Evolutionary conservation across 306 rosid species (phyloP).

Genomic region (Rosa multiflora): DNA sequence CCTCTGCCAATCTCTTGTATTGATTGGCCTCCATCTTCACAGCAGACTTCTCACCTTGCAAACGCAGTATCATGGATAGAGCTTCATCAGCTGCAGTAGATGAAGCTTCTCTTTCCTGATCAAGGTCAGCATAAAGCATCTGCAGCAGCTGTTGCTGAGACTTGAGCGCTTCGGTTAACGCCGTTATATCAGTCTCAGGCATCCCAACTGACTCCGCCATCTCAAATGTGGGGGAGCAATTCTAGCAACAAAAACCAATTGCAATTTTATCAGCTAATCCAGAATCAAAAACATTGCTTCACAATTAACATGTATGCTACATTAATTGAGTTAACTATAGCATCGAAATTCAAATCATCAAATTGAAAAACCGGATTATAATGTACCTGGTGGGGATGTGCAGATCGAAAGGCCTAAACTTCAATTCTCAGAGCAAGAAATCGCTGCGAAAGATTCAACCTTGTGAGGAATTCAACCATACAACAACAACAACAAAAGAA

Average conservation of each 20-base stretch:
- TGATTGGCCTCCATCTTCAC: constrained; percentile 92
- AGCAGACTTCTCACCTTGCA: constrained; percentile 96
- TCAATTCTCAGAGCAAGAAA: neutral
- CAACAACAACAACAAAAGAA: neutral
- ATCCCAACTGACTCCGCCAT: constrained; percentile 49
- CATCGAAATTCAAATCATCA: neutral
- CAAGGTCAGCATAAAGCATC: constrained; percentile 68
- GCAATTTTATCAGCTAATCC: neutral
- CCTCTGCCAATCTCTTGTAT: constrained; percentile 91
- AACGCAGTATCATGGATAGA: constrained; percentile 80
- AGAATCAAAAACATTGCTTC: neutral
- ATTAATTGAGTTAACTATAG: neutral
- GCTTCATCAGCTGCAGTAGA: constrained; percentile 88
- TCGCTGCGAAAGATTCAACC: neutral
- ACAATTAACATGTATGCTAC: neutral
- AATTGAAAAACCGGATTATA: neutral
- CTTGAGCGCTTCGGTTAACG: constrained; percentile 67
- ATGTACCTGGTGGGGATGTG: neutral
- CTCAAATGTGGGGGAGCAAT: neutral
- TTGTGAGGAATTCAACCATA: neutral
- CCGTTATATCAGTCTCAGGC: constrained; percentile 55
- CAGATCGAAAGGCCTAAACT: constrained; percentile 9
- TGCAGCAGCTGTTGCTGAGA: constrained; percentile 82
- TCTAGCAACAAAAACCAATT: constrained; percentile 30
- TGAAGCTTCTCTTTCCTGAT: constrained; percentile 91